Base-by-base conservation (phyloP, 179 eudicot genomes). In the Carnegiea gigantea region DNA sequence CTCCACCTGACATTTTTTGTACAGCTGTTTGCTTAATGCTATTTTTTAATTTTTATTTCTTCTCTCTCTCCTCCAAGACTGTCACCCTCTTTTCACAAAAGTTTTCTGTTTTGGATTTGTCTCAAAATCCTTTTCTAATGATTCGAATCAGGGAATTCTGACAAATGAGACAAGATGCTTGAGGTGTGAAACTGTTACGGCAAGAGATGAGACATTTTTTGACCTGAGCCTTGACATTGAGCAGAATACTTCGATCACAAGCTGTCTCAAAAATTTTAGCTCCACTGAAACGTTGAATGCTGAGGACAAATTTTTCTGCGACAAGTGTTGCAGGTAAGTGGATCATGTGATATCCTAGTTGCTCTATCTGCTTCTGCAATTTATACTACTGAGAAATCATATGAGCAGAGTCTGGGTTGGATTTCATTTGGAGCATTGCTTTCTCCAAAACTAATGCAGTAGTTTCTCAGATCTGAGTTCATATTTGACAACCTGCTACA, bases 201-300 rank as follows among this genome's bases (percentile, higher is more conserved):
- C 98, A 43, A 91, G 98, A 86, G 98, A 94, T 64, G 98, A 94
- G 83, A 94, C 95, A 24, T 94, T 94, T 82, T 88, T 92, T 24
- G 98, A 94, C 83, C 80, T 94, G 87, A 94, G 98, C 88, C 92
- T 94, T 82, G 98, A 94, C 83, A 94, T 94, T 79, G 98, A 93
- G 87, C 98, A 93, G 87, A 93, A 93, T 80, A 92, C 93, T 88
- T 93, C 98, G 24, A 91, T 93, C 73, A 93, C 97, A 4, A 92
- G 98, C 87, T 93, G 98, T 85, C 90, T 94, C 71, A 94, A 90
- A 86, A 94, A 94, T 83, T 94, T 94, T 80, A 94, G 98, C 74
- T 92, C 98, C 38, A 94, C 95, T 0, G 98, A 94, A 85, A 92
- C 98, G 71, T 80, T 94, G 15, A 94, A 94, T 82, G 98, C 97